Conservation (phyloP, 768 basidiomycete genomes). For the Naganishia randhawae region DNA sequence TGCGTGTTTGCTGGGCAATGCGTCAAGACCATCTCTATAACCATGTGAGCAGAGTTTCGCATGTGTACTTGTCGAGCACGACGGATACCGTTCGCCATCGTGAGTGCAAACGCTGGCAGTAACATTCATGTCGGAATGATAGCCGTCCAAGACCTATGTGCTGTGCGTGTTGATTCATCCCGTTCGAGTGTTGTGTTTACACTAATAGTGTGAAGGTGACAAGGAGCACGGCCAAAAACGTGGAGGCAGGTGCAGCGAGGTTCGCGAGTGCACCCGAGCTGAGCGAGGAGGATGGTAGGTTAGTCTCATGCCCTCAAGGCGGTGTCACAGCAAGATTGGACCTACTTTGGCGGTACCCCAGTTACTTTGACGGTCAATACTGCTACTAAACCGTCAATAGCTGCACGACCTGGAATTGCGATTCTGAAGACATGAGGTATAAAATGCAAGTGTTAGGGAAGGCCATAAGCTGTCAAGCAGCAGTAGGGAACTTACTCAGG, state of each 20-base stretch:
- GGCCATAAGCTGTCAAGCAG: background rate
- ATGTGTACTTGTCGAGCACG: no score
- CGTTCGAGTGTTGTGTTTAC: background rate
- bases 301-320: background rate
- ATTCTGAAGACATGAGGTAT: constrained; percentile 32
- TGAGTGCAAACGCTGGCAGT: no score
- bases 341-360: constrained; percentile 12
- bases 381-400: constrained; percentile 78
- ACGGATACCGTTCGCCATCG: no score
- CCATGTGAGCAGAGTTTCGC: background rate
- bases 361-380: constrained; percentile 70
- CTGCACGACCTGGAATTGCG: constrained; percentile 41
- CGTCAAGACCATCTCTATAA: background rate
- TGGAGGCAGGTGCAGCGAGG: background rate
- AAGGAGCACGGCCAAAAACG: background rate
- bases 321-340: background rate
- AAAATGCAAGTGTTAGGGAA: background rate
- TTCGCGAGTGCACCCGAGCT: constrained; percentile 5
- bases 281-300: no score
- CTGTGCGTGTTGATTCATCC: background rate
- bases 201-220: background rate
- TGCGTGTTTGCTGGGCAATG: background rate
- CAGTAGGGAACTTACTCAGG: constrained; percentile 22
- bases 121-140: background rate
- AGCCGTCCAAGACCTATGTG: background rate